A percentile compares a stretch with the other conserved stretches of the same genome.
phyloP scores from a whole-genome alignment of 257 asterid species.

The Penstemon newberryi region DNA sequence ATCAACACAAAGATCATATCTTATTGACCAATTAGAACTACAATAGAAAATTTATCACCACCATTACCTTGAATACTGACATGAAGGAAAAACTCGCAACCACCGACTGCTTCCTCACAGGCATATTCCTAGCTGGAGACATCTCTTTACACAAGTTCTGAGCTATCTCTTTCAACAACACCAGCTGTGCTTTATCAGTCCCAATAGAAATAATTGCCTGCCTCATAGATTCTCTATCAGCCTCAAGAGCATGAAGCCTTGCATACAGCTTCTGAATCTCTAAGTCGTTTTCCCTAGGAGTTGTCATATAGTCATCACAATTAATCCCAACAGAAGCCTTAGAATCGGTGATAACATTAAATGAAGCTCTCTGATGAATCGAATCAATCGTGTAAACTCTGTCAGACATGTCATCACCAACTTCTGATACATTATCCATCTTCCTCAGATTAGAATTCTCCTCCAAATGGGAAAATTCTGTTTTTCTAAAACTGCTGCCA shows the following conservation, averaged over 20 bases:
- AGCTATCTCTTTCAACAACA: conserved; percentile 89
- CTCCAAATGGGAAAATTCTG: conserved; percentile 47
- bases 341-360: conserved; percentile 38
- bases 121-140: conserved; percentile 57
- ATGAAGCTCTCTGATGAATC: conserved; percentile 54
- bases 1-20: conserved; percentile 8
- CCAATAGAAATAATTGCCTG: conserved; percentile 79
- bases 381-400: conserved; percentile 91
- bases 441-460: conserved; percentile 51
- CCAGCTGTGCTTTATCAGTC: conserved; percentile 86
- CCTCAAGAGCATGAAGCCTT: conserved; percentile 94
- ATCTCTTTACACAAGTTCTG: conserved; percentile 75
- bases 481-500: conserved; percentile 52
- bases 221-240: conserved; percentile 98
- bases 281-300: conserved; percentile 65
- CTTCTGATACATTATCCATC: conserved; percentile 54
- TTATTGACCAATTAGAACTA: conserved; percentile 21
- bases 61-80: conserved; percentile 74
- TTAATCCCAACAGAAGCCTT: conserved; percentile 50
- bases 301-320: conserved; percentile 48
- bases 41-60: conserved; percentile 13
- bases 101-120: conserved; percentile 51
- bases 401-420: conserved; percentile 69
- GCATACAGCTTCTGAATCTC: conserved; percentile 81
- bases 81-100: conserved; percentile 48